Base-by-base conservation (phyloP, 1,139 yeast genomes). In the Taiozyma sp. region DNA sequence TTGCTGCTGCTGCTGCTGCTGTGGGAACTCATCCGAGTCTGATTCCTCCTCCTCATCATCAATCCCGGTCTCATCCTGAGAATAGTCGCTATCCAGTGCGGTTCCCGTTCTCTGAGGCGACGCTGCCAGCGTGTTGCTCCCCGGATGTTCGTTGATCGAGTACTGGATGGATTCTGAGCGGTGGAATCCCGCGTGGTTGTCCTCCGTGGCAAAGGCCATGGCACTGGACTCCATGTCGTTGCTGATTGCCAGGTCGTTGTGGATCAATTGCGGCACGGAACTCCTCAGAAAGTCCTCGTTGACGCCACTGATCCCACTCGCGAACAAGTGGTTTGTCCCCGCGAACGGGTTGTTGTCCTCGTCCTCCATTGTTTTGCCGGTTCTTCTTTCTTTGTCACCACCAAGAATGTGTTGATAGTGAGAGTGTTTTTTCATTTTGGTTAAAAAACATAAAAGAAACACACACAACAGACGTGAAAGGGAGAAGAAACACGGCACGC, bases 281-380 rank as follows among this genome's bases (percentile, higher is more conserved):
- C 38, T 34, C 23, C 41, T 8, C 14, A 38, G 14, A 12, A 46
- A 29, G 34, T 40, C 45, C 23, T 48, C 51, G 13, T 51, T 45
- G 9, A 48, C 24, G 8, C 49, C 48, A 3, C 51, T 39, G 10
- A 70, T 66, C 3, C 72, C 72, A 28, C 65, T 61, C 1, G 72
- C 67, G 43, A 58, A 67, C 43, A 53, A 59, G 42, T 69, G 73
- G 42, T 66, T 65, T 12, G 70, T 65, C 5, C 75, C 75, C 0
- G 70, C 68, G 53, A 73, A 72, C 4, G 77, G 77, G 55, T 72
- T 73, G 58, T 73, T 73, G 55, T 72, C 75, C 49, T 71, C 81
- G 42, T 80, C 82, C 48, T 47, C 48, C 30, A 27, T 27, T 28
- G 13, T 28, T 28, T 9, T 28, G 2, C 8, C 8, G 27, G 27